phyloP scores from a whole-genome alignment of 1,139 yeast species.

The Geotrichum candidum region DNA sequence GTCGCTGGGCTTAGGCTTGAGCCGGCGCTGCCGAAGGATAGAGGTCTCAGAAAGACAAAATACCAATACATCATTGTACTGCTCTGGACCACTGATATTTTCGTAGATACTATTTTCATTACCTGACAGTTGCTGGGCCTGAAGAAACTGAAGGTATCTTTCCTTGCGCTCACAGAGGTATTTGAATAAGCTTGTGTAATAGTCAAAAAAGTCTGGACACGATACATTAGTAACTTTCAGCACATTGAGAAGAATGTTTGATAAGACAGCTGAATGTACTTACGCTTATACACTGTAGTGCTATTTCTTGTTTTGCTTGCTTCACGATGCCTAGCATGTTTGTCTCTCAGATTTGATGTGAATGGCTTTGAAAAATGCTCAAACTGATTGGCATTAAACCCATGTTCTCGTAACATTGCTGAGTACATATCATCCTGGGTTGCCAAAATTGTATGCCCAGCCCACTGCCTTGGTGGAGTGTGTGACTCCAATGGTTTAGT shows the following conservation, averaged over 20 bases:
- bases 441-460: conserved; percentile 7
- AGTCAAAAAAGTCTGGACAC: conserved; percentile 13
- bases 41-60: conserved; percentile 5
- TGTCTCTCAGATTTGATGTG: background rate
- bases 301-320: conserved; percentile 6
- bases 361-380: conserved; percentile 14
- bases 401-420: background rate
- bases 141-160: background rate
- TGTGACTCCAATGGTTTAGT: background rate
- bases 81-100: background rate
- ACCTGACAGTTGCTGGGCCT: background rate
- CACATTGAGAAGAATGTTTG: background rate
- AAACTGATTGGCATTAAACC: conserved; percentile 2
- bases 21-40: conserved; percentile 9
- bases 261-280: background rate
- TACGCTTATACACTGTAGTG: conserved; percentile 12
- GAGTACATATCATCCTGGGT: conserved; percentile 8
- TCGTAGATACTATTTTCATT: background rate
- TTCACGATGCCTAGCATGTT: background rate
- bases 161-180: conserved; percentile 8
- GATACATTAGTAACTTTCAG: background rate
- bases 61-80: background rate
- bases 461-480: conserved; percentile 2
- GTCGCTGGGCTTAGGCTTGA: conserved; percentile 13
- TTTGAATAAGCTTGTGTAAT: conserved; percentile 11